phyloP scores from a whole-genome alignment of 1,139 yeast genomes.

The Debaryomyces nepalensis region DNA sequence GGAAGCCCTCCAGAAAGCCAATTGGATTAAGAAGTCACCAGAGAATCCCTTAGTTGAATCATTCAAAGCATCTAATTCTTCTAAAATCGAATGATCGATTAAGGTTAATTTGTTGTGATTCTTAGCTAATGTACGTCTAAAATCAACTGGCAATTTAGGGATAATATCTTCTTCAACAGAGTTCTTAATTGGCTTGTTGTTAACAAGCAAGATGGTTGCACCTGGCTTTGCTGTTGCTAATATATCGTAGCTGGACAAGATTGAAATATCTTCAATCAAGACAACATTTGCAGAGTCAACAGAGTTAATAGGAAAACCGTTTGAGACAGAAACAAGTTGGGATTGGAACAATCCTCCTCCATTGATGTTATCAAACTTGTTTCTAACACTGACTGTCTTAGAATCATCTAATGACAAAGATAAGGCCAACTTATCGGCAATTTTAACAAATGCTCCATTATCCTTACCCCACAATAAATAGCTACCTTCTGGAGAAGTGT shows the following conservation, averaged over 20 bases:
- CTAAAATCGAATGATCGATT: conserved; percentile 64
- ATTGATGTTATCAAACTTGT: conserved; percentile 70
- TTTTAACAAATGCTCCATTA: conserved; percentile 55
- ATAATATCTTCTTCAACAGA: conserved; percentile 51
- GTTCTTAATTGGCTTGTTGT: conserved; percentile 44
- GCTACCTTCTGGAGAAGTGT: conserved; percentile 51
- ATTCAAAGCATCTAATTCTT: conserved; percentile 46
- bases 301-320: conserved; percentile 32
- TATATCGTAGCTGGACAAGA: conserved; percentile 63
- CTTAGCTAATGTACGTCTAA: conserved; percentile 59
- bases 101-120: conserved; percentile 57
- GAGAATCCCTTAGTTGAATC: conserved; percentile 81
- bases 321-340: conserved; percentile 57
- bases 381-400: conserved; percentile 58
- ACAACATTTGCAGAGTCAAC: conserved; percentile 66
- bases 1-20: conserved; percentile 77
- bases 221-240: conserved; percentile 61
- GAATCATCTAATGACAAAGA: conserved; percentile 70
- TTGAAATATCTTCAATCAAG: conserved; percentile 60
- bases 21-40: conserved; percentile 72
- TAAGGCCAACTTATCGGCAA: conserved; percentile 71
- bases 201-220: conserved; percentile 58
- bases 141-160: conserved; percentile 53
- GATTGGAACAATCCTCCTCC: conserved; percentile 82
- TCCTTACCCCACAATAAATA: conserved; percentile 74